These are phyloP conservation scores for Apodospora peruviana DNA, from an alignment of 495 filamentous ascomycete species.

Conservation along the genomic window DNA sequence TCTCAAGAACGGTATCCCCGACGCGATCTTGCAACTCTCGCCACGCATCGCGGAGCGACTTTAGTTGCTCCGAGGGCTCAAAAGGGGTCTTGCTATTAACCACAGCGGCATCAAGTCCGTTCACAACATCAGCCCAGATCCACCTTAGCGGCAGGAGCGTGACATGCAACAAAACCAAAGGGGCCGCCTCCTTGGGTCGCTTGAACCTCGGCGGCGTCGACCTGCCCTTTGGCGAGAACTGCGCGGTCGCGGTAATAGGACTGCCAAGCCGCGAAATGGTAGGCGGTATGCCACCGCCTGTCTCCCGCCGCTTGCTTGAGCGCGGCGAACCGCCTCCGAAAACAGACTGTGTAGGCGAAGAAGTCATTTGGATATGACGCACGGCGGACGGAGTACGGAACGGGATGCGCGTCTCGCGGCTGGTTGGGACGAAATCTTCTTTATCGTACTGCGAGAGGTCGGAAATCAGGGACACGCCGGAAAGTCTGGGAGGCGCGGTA, in stretches of 20 bases:
- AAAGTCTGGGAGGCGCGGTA: constrained; percentile 17
- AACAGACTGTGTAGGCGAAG: constrained; percentile 52
- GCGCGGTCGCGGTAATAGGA: constrained; percentile 32
- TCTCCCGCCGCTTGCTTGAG: constrained; percentile 24
- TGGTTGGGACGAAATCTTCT: constrained; percentile 35
- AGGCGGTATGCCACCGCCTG: constrained; percentile 32
- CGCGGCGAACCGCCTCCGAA: constrained; percentile 41
- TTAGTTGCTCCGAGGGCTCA: constrained; percentile 48
- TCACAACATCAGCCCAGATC: constrained; percentile 55
- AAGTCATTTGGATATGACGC: constrained; percentile 74
- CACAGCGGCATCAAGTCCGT: constrained; percentile 29
- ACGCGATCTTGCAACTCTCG: constrained; percentile 68
- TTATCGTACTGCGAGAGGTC: constrained; percentile 39
- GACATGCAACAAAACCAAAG: constrained; percentile 83
- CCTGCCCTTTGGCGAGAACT: constrained; percentile 55
- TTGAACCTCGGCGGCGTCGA: constrained; percentile 47
- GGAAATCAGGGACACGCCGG: constrained; percentile 35
- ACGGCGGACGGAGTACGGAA: constrained; percentile 67
- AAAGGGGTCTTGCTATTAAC: constrained; percentile 8
- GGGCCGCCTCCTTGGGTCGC: constrained; percentile 47
- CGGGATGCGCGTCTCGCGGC: constrained; percentile 31
- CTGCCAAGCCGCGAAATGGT: constrained; percentile 44
- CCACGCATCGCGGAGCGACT: constrained; percentile 63
- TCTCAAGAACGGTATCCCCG: constrained; percentile 71
- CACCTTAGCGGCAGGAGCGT: constrained; percentile 71